These are phyloP conservation scores for Ceratobasidium sp. DNA, from an alignment of 1,284 basidiomycete species.

Conservation along the genomic window DNA sequence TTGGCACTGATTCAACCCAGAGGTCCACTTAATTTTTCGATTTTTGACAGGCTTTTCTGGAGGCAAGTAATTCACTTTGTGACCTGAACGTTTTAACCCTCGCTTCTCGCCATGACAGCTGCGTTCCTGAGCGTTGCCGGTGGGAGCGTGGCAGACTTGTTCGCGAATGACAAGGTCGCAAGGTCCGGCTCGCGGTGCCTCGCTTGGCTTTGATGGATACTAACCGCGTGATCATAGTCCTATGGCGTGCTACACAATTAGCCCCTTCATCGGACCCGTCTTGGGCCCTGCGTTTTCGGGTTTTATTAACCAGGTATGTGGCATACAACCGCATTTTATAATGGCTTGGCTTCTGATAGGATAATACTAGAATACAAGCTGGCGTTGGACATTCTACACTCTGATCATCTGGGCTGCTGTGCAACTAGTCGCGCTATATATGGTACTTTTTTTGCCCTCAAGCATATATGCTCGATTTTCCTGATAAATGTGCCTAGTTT, in stretches of 20 bases:
- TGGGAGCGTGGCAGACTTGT: slow-evolving; percentile 59
- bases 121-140: slow-evolving; percentile 61
- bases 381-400: slow-evolving; percentile 62
- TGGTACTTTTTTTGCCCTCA: slow-evolving; percentile 39
- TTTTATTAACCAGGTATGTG: slow-evolving; percentile 45
- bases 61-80: slow-evolving; percentile 8
- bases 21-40: slow-evolving; percentile 67
- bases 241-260: slow-evolving; percentile 58
- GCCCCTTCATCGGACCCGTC: slow-evolving; percentile 58
- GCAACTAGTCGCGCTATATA: slow-evolving; percentile 43
- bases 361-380: slow-evolving; percentile 55
- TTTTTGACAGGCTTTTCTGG: slow-evolving; percentile 60
- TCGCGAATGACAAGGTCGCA: slow-evolving; percentile 56
- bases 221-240: slow-evolving; percentile 51
- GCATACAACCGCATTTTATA: slow-evolving; percentile 42
- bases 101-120: slow-evolving; percentile 23
- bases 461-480: not conserved
- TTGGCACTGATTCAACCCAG: slow-evolving; percentile 53
- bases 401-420: slow-evolving; percentile 53
- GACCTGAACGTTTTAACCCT: not conserved
- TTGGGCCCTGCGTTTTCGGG: slow-evolving; percentile 52
- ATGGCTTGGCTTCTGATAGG: slow-evolving; percentile 40
- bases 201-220: not conserved
- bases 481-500: slow-evolving; percentile 52
- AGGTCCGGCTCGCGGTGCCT: slow-evolving; percentile 51